Evolutionary conservation across 805 yeast genomes (phyloP), one percentile per base, ranked within the genome.

Genomic region (Candida coquimbonensis): DNA sequence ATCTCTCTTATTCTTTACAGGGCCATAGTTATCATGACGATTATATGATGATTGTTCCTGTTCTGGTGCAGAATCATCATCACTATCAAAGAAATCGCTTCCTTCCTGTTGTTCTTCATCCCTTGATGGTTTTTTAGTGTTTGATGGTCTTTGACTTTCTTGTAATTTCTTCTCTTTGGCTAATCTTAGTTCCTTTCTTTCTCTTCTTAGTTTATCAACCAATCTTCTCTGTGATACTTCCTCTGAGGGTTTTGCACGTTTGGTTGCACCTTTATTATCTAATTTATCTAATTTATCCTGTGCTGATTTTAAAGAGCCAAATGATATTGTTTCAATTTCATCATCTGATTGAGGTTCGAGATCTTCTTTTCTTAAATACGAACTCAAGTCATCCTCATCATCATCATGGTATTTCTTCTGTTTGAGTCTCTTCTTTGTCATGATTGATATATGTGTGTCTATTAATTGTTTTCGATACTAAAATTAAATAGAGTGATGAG

Each of bases 271-370:
- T 17, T 43, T 39, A 36, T 49, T 45, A 34, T 53, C 52, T 35
- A 48, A 49, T 40, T 52, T 47, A 37, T 60, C 60, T 37, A 55
- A 27, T 53, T 76, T 68, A 41, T 65, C 70, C 54, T 81, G 85
- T 4, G 87, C 87, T 8, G 72, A 62, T 55, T 75, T 78, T 48
- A 83, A 63, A 6, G 85, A 74, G 1, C 83, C 87, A 67, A 83
- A 81, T 8, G 87, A 80, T n/a, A 81, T 52, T 6, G 75, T 69
- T 9, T 68, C 65, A 47, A 77, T 49, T 44, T 76, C 85, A 19
- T 60, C 65, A 12, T 63, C 70, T 2, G 51, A 53, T 3, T 55
- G 65, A n/a, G 59, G 50, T 2, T 57, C 60, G 1, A 35, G 32
- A 2, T 38, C 35, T 13, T 40, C 42, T 37, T 9, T 16, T 36